Evolutionary conservation across 192 early-diverging fungal species (phyloP), one percentile per base, ranked within the genome.

Genomic region (Dissophora globulifera): DNA sequence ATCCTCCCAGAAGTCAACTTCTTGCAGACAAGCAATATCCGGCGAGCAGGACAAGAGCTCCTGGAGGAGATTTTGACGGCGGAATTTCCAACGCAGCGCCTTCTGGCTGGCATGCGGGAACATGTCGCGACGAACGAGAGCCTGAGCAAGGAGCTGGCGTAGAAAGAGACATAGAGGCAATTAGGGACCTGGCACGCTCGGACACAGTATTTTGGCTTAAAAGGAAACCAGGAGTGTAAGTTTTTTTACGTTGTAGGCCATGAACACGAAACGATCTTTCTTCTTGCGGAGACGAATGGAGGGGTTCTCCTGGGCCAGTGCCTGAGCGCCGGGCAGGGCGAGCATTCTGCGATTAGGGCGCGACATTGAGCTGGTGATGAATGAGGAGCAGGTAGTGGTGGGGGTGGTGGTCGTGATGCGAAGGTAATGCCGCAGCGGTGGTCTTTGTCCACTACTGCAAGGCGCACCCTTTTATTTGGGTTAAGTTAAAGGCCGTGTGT

Each of bases 21-120:
- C 88, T 49, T 89, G 88, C 19, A 89, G 59, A 58, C 88, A 89
- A 49, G 84, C 79, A 11, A 89, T 79, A 63, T 86, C 83, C 8
- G 88, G 71, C 11, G 69, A 62, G 48, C 66, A 79, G 30, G 78
- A 41, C 2, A 68, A 50, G 3, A 89, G 58, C 54, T 89, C 88
- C 31, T 64, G 67, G 3, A 86, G 54, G 9, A 89, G 31, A 57
- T 66, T 78, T 17, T 75, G 63, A 23, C 69, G 75, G 16, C 88
- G 83, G 4, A 63, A 61, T 56, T 86, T 86, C 84, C 83, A 83
- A 17, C 80, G 82, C 22, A 89, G 75, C 9, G 83, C 79, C 19
- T 74, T 66, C 26, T 85, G 82, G 55, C 72, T 83, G 9, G 86
- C 82, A 38, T 87, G 83, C 1, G 86, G 86, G 47, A 86, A 89